Conservation (phyloP, 2,329 filamentous ascomycete genomes). For the Pezicula radicicola region DNA sequence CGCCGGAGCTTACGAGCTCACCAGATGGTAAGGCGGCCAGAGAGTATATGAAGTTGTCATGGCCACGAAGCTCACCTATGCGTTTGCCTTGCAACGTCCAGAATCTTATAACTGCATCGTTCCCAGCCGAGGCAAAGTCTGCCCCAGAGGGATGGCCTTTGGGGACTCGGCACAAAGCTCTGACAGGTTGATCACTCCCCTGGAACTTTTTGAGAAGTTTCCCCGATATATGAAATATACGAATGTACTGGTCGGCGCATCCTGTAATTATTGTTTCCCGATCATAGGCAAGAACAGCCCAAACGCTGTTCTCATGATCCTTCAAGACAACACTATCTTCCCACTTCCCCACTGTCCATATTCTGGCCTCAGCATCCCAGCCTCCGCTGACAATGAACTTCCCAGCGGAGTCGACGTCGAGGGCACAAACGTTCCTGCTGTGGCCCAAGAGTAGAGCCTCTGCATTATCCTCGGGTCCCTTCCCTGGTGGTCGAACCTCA, state of each 20-base stretch:
- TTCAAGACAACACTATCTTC: constrained; percentile 69
- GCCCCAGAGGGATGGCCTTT: constrained; percentile 74
- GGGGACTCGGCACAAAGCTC: constrained; percentile 83
- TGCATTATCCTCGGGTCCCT: constrained; percentile 69
- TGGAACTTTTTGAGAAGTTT: constrained; percentile 62
- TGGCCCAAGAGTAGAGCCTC: constrained; percentile 87
- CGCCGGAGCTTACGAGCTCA: constrained; percentile 85
- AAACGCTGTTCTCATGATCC: constrained; percentile 80
- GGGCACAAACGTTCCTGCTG: constrained; percentile 79
- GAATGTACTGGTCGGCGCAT: constrained; percentile 85
- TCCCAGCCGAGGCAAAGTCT: constrained; percentile 92
- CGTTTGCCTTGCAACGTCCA: constrained; percentile 81
- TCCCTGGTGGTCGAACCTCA: constrained; percentile 74
- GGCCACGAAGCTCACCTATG: constrained; percentile 76
- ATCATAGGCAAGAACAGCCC: constrained; percentile 86
- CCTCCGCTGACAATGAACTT: constrained; percentile 82
- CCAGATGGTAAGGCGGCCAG: constrained; percentile 75
- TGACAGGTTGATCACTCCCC: constrained; percentile 77
- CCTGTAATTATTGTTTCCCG: constrained; percentile 81
- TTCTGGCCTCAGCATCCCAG: constrained; percentile 85
- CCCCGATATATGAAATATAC: constrained; percentile 69
- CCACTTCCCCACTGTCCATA: constrained; percentile 88
- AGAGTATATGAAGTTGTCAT: constrained; percentile 94
- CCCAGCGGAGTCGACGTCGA: constrained; percentile 74
- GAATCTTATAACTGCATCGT: constrained; percentile 83